These are phyloP conservation scores for Cudoniella acicularis DNA, from an alignment of 495 filamentous ascomycete species.

Conservation along the genomic window DNA sequence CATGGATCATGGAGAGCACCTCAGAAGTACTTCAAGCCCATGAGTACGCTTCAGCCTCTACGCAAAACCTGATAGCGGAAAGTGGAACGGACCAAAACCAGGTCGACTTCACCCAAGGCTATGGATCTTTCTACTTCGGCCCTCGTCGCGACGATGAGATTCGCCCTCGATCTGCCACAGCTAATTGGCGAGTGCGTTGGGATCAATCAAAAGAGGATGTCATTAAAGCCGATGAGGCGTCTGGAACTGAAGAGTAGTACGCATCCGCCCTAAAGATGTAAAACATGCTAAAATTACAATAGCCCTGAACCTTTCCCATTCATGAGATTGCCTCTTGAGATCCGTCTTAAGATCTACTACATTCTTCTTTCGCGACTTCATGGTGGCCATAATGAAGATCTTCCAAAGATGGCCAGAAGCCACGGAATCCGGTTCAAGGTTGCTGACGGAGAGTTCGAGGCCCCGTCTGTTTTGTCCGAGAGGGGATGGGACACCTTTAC, in stretches of 20 bases:
- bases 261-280: too few species aligned
- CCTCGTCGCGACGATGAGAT: neutral
- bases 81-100: too few species aligned
- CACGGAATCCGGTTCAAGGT: neutral
- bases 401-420: neutral
- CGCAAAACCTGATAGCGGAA: too few species aligned
- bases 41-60: too few species aligned
- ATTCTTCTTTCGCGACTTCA: neutral
- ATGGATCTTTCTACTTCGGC: neutral
- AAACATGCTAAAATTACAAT: too few species aligned
- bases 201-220: too few species aligned
- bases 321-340: neutral
- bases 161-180: neutral
- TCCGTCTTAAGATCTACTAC: neutral
- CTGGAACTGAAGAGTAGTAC: too few species aligned
- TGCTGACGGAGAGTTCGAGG: neutral
- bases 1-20: too few species aligned
- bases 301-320: neutral
- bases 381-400: neutral
- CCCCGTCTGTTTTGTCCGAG: neutral
- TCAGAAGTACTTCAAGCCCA: too few species aligned
- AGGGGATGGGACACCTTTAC: neutral
- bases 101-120: neutral
- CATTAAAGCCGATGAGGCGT: too few species aligned
- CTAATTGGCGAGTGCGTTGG: neutral